A percentile compares a stretch with the other conserved stretches of the same genome.
Conservation (phyloP, 2,329 filamentous ascomycete genomes). For the Malbranchea zuffiana region DNA sequence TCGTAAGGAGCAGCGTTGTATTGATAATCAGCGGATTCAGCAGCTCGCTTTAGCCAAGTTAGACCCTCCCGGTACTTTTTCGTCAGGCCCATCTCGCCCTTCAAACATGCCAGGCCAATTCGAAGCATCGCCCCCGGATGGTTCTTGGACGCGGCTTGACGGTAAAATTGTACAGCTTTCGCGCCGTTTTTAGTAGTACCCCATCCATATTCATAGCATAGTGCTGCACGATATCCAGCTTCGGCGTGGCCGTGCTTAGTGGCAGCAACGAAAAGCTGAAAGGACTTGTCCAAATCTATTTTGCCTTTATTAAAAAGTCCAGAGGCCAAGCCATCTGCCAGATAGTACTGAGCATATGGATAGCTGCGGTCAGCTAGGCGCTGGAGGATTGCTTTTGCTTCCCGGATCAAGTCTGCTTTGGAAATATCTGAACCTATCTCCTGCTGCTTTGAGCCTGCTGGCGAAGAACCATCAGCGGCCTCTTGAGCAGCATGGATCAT, state of each 20-base stretch:
- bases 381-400: constrained; percentile 83
- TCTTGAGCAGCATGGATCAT: constrained; percentile 67
- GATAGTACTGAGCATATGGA: constrained; percentile 95
- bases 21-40: constrained; percentile 78
- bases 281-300: constrained; percentile 81
- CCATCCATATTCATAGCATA: constrained; percentile 98
- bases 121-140: constrained; percentile 93
- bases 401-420: constrained; percentile 59
- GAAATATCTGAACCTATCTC: constrained; percentile 36
- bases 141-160: constrained; percentile 79
- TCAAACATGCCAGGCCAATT: constrained; percentile 79
- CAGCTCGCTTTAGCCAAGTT: constrained; percentile 90
- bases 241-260: constrained; percentile 97
- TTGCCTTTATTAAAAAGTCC: constrained; percentile 93
- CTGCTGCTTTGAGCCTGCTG: constrained; percentile 15
- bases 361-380: constrained; percentile 77
- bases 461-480: constrained; percentile 19
- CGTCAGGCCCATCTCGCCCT: constrained; percentile 72
- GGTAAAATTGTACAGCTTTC: constrained; percentile 89
- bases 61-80: constrained; percentile 82
- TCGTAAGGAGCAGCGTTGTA: constrained; percentile 92
- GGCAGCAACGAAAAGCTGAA: constrained; percentile 82
- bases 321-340: constrained; percentile 87
- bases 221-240: constrained; percentile 80
- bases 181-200: constrained; percentile 79